These are phyloP conservation scores for Termitomyces sp. DNA, from an alignment of 768 basidiomycete species.

Conservation along the genomic window DNA sequence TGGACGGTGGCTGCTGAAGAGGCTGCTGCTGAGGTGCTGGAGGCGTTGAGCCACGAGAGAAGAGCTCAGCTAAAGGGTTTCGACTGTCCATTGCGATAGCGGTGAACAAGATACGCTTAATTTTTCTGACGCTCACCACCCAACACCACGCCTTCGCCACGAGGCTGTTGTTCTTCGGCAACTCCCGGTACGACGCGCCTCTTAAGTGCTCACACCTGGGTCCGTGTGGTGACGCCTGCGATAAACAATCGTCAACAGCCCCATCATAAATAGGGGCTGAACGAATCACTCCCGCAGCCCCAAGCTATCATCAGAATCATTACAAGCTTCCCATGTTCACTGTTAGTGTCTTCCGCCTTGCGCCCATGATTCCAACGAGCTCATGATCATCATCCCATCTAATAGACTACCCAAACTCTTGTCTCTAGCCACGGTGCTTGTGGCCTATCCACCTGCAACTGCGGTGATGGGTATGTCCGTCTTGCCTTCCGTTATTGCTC, in stretches of 20 bases:
- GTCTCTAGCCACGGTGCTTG: conserved; percentile 40
- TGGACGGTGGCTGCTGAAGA: conserved; percentile 34
- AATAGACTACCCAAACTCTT: conserved; percentile 32
- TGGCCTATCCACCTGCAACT: conserved; percentile 45
- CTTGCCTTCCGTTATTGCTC: not conserved
- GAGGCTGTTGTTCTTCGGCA: conserved; percentile 36
- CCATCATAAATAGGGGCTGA: not conserved
- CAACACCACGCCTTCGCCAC: conserved; percentile 45
- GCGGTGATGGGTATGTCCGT: conserved; percentile 40
- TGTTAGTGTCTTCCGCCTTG: conserved; percentile 24
- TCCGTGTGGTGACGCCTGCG: not conserved
- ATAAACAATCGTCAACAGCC: conserved; percentile 17
- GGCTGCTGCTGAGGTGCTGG: conserved; percentile 29
- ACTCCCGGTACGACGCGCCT: conserved; percentile 22
- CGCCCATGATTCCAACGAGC: not conserved
- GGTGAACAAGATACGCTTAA: conserved; percentile 9
- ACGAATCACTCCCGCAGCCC: no score
- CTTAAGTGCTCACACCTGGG: no score
- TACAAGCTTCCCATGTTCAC: conserved; percentile 28
- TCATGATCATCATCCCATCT: conserved; percentile 2
- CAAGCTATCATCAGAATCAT: not conserved
- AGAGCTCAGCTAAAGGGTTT: conserved; percentile 44
- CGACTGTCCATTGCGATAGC: conserved; percentile 36
- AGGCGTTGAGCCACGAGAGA: conserved; percentile 53
- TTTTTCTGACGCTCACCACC: conserved; percentile 19